Base-by-base conservation (phyloP, 2,329 filamentous ascomycete genomes). In the Elsinoe perseae region DNA sequence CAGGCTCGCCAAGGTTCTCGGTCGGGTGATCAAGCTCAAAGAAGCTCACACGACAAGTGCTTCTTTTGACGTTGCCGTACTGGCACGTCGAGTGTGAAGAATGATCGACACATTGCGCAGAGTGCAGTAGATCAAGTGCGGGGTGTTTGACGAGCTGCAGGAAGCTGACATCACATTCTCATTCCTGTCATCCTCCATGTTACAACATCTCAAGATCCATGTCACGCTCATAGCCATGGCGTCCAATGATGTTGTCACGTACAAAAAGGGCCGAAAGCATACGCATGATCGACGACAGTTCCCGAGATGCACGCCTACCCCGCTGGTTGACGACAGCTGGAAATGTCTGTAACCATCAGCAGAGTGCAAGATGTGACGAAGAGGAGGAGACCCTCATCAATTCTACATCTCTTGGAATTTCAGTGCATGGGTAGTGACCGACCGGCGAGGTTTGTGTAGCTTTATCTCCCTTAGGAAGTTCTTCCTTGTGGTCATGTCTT, bases 121-220 rank as follows among this genome's bases (percentile, higher is more conserved):
- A 48, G 21, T 28, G 43, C 25, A 27, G 23, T 5, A 28, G 9
- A 14, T 28, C 16, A 48, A 48, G 48, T 52, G 48, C 48, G 48
- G 48, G 48, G 48, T 36, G 28, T 27, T 20, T 14, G 23, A 23
- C 9, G 40, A 48, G 21, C 21, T 48, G 21, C 43, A 27, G 12
- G 3, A 3, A 28, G 12, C 43, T 52, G 48, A 52, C 48, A 52
- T 52, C 48, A 52, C 30, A 12, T 52, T 18, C 9, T 36, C 48
- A 30, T 18, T 48, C 27, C 30, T 30, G 10, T 16, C 30, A n/a
- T 30, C 48, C 30, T n/a, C 6, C 27, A 10, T 34, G 18, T 20
- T 52, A 8, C 18, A 23, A 34, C 27, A 34, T 27, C 30, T 34
- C 30, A 12, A 52, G 48, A 52, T 52, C 28, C 30, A 52, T 52